phyloP scores from a whole-genome alignment of 192 early-diverging fungal species.

The Oehlia diaphana region DNA sequence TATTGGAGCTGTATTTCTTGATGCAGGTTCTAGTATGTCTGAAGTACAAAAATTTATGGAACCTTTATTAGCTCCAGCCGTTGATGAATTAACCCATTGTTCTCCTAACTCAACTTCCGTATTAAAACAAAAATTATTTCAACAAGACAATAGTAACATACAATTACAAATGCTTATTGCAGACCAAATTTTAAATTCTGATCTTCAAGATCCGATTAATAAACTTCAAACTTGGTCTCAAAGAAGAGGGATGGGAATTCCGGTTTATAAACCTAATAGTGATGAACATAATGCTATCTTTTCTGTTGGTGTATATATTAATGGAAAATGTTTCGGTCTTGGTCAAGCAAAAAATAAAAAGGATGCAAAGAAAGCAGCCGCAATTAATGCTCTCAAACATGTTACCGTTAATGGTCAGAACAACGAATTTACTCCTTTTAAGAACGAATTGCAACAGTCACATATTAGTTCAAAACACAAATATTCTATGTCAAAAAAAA shows the following conservation, averaged over 20 bases:
- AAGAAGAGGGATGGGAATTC: slow-evolving; percentile 28
- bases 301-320: slow-evolving; percentile 20
- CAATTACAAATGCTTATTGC: not conserved
- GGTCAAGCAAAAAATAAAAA: slow-evolving; percentile 27
- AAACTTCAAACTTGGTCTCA: slow-evolving; percentile 34
- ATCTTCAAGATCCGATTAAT: slow-evolving; percentile 32
- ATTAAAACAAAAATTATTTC: not conserved
- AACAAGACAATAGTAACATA: not conserved
- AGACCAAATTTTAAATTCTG: not conserved
- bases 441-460: too few species aligned
- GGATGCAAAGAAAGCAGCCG: slow-evolving; percentile 30
- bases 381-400: slow-evolving; percentile 20
- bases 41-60: slow-evolving; percentile 30
- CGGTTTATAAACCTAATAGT: slow-evolving; percentile 3
- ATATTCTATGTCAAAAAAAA: not conserved
- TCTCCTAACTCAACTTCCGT: not conserved
- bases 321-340: slow-evolving; percentile 4
- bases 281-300: slow-evolving; percentile 25
- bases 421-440: not conserved
- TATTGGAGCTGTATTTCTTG: slow-evolving; percentile 30
- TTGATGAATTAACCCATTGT: slow-evolving; percentile 23
- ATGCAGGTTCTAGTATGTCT: slow-evolving; percentile 24
- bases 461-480: not conserved
- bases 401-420: not conserved
- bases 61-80: slow-evolving; percentile 23